These are phyloP conservation scores for Piloderma croceum DNA, from an alignment of 768 basidiomycete species.

Conservation along the genomic window DNA sequence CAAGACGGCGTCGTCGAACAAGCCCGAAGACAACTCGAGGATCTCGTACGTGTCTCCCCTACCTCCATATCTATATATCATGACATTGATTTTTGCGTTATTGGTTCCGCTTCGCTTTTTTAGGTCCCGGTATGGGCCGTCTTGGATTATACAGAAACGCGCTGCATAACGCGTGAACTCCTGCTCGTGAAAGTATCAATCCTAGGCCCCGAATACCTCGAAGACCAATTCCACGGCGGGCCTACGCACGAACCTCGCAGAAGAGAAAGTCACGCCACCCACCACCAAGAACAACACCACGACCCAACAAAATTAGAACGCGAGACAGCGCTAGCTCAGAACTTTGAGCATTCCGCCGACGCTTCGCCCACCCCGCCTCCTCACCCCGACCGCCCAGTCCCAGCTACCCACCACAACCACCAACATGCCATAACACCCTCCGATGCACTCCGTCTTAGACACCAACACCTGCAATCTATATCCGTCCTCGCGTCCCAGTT, in stretches of 20 bases:
- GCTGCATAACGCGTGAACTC: slow-evolving; percentile 86
- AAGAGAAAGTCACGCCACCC: slow-evolving; percentile 26
- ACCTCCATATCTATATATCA: not conserved
- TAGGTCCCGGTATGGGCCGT: slow-evolving; percentile 99
- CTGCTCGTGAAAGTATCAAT: slow-evolving; percentile 96
- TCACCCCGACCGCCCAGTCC: too few relatives aligned
- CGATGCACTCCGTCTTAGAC: slow-evolving; percentile 84
- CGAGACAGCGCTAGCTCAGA: slow-evolving; percentile 67
- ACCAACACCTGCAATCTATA: slow-evolving; percentile 86
- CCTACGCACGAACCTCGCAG: slow-evolving; percentile 75
- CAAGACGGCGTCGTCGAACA: slow-evolving; percentile 99
- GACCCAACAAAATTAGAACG: slow-evolving; percentile 49
- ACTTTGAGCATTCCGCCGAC: slow-evolving; percentile 52
- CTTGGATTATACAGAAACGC: slow-evolving; percentile 92
- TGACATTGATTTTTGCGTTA: not conserved
- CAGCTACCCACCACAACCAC: too few relatives aligned
- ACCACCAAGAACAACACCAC: not conserved
- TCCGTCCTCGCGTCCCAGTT: slow-evolving; percentile 82
- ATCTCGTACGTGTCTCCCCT: slow-evolving; percentile 57
- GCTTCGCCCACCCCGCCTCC: slow-evolving; percentile 32
- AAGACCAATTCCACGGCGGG: slow-evolving; percentile 82
- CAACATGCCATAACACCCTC: slow-evolving; percentile 78
- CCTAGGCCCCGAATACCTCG: slow-evolving; percentile 93
- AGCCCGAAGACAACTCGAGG: slow-evolving; percentile 91
- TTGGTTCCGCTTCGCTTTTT: not conserved